A percentile compares a stretch with the other conserved stretches of the same genome.
phyloP scores from a whole-genome alignment of 2,329 filamentous ascomycete genomes.

The Chrysoporthe austroafricana region DNA sequence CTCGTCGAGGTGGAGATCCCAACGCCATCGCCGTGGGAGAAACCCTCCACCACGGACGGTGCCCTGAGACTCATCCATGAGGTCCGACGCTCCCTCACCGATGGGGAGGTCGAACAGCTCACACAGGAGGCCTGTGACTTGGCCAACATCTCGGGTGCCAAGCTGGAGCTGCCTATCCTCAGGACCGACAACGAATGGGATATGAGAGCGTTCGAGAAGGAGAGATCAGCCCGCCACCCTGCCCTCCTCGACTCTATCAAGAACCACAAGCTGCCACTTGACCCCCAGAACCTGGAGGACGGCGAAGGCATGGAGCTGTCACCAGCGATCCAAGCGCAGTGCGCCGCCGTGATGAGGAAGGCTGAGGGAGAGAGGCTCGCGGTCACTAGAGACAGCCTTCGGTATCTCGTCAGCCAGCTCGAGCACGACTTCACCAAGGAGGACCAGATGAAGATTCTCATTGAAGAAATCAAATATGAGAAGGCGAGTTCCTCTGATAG shows the following conservation, averaged over 20 bases:
- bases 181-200: conserved; percentile 34
- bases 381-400: conserved; percentile 30
- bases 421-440: conserved; percentile 30
- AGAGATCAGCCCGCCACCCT: conserved; percentile 26
- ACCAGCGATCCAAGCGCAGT: not conserved
- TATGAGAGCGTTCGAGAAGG: conserved; percentile 28
- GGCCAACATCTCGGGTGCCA: conserved; percentile 19
- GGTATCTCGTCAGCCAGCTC: conserved; percentile 30
- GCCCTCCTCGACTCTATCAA: conserved; percentile 20
- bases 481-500: conserved; percentile 30
- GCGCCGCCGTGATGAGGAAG: conserved; percentile 24
- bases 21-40: not conserved
- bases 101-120: conserved; percentile 16
- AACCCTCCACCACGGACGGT: not conserved
- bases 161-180: conserved; percentile 34
- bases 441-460: conserved; percentile 28
- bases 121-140: conserved; percentile 12
- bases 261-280: conserved; percentile 33
- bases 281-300: conserved; percentile 31
- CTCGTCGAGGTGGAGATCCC: conserved; percentile 16
- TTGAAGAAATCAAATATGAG: conserved; percentile 27
- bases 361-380: conserved; percentile 32
- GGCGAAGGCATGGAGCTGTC: conserved; percentile 36
- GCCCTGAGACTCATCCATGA: conserved; percentile 20
- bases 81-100: conserved; percentile 10